Evolutionary conservation across 192 early-diverging fungal species (phyloP).

Genomic region (Coemansia sp.): DNA sequence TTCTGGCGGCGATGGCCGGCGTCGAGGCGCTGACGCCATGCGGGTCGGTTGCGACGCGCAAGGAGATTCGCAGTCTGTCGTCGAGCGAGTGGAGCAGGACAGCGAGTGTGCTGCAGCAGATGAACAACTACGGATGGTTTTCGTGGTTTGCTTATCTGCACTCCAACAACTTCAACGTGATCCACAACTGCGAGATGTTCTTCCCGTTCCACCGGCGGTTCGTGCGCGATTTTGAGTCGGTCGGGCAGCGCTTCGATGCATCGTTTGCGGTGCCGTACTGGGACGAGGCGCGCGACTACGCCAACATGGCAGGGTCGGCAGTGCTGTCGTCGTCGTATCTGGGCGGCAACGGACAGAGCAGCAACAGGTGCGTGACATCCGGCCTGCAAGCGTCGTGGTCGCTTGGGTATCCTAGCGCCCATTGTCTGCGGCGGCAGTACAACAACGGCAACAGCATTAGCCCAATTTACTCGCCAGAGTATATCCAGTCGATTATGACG

Average conservation of each 20-base stretch:
- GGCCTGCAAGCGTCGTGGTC: conserved; percentile 27
- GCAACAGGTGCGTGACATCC: conserved; percentile 30
- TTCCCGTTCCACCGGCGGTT: conserved; percentile 57
- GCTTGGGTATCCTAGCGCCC: conserved; percentile 32
- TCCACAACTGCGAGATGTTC: conserved; percentile 53
- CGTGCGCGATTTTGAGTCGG: conserved; percentile 52
- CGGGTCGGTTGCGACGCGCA: conserved; percentile 25
- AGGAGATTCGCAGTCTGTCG: conserved; percentile 52
- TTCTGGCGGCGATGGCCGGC: conserved; percentile 36
- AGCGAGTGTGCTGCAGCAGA: conserved; percentile 13
- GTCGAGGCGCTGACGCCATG: conserved; percentile 36
- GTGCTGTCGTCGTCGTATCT: conserved; percentile 37
- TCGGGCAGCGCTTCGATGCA: conserved; percentile 32
- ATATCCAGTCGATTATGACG: conserved; percentile 46
- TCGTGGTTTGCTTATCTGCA: conserved; percentile 47
- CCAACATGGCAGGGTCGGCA: conserved; percentile 38
- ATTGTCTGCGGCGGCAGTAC: conserved; percentile 54
- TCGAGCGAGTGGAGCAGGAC: conserved; percentile 33
- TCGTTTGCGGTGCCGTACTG: conserved; percentile 54
- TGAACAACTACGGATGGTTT: conserved; percentile 46
- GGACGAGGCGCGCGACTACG: conserved; percentile 55
- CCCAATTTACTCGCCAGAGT: conserved; percentile 50
- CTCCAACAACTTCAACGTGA: conserved; percentile 24
- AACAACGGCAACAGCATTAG: conserved; percentile 45
- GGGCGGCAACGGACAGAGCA: conserved; percentile 45